A percentile compares a stretch with the other conserved stretches of the same genome.
phyloP scores from a whole-genome alignment of 2,329 filamentous ascomycete genomes.

The Botrytis tulipae region DNA sequence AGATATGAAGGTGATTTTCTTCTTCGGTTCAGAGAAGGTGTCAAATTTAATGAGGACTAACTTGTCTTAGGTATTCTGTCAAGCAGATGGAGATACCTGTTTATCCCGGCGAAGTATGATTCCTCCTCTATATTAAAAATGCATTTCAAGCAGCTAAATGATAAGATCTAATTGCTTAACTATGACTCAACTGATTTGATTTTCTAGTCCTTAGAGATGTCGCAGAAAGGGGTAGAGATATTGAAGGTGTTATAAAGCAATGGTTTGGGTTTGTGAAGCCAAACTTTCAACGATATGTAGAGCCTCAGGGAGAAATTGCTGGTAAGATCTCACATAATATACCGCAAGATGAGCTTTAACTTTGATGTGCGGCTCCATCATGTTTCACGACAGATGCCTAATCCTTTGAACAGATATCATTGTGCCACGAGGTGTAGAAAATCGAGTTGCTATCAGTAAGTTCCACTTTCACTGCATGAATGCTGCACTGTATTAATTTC shows the following conservation, averaged over 20 bases:
- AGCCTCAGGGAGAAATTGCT: conserved; percentile 85
- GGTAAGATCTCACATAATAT: conserved; percentile 48
- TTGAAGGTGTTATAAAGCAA: conserved; percentile 95
- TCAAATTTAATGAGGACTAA: conserved; percentile 14
- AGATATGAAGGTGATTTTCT: conserved; percentile 74
- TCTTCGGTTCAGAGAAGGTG: background rate
- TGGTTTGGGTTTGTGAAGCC: conserved; percentile 97
- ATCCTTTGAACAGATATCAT: conserved; percentile 67
- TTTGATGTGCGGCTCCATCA: background rate
- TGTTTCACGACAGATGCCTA: background rate
- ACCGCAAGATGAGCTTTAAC: background rate
- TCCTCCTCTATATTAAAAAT: background rate
- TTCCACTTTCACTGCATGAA: conserved; percentile 24
- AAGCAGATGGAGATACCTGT: conserved; percentile 93
- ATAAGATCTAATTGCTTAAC: background rate
- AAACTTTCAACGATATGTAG: conserved; percentile 91
- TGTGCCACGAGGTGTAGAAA: conserved; percentile 90
- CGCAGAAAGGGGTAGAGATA: conserved; percentile 81
- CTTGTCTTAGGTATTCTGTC: conserved; percentile 74
- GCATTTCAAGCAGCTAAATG: background rate
- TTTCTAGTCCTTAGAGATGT: conserved; percentile 72
- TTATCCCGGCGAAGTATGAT: conserved; percentile 77
- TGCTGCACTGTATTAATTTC: background rate
- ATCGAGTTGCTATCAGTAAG: conserved; percentile 81
- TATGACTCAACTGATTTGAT: conserved; percentile 18